A percentile compares a stretch with the other conserved stretches of the same genome.
These are phyloP conservation scores for Vanilla planifolia DNA, from an alignment of 106 monocot genomes.

Conservation along the genomic window DNA sequence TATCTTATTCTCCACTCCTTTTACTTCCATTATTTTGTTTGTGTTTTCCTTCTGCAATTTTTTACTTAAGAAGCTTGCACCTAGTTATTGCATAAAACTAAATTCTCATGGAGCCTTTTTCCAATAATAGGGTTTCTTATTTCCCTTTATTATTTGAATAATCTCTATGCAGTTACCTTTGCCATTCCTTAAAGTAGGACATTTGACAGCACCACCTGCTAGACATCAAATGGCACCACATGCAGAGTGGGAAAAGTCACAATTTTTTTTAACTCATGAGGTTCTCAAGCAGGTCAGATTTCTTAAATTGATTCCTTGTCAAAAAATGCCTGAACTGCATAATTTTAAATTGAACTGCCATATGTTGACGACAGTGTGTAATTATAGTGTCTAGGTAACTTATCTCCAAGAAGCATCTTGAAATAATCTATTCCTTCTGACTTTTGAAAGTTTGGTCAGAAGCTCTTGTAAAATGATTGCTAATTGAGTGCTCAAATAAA, in stretches of 20 bases:
- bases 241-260: constrained; percentile 79
- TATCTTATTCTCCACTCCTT: not conserved
- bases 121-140: not conserved
- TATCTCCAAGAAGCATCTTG: too few species aligned
- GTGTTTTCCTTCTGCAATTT: not conserved
- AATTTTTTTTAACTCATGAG: constrained; percentile 88
- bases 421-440: too few species aligned
- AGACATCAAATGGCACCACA: constrained; percentile 73
- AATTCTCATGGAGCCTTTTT: not conserved
- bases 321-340: not conserved
- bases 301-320: constrained; percentile 1
- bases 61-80: not conserved
- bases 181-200: constrained; percentile 86
- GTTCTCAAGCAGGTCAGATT: constrained; percentile 76
- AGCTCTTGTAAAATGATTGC: too few species aligned
- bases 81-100: not conserved
- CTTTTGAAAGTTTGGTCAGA: too few species aligned
- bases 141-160: constrained; percentile 7
- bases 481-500: too few species aligned
- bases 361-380: too few species aligned
- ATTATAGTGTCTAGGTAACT: too few species aligned
- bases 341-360: too few species aligned
- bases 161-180: constrained; percentile 64
- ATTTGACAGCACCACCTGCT: constrained; percentile 72
- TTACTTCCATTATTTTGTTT: not conserved